These are phyloP conservation scores for Fraxinus americana DNA, from an alignment of 257 asterid species.

Conservation along the genomic window DNA sequence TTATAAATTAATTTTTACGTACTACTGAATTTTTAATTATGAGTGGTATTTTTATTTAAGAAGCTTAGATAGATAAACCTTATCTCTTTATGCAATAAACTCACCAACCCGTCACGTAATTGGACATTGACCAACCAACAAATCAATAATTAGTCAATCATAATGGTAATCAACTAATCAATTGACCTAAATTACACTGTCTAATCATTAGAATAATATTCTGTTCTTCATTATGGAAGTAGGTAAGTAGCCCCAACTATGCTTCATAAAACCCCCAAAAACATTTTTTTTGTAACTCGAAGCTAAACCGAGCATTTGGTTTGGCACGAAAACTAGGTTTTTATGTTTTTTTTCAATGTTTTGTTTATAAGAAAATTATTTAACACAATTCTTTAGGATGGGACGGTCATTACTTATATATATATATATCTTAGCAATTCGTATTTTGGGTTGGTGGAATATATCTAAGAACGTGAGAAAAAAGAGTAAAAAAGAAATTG, in stretches of 20 bases:
- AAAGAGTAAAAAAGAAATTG: too few species aligned
- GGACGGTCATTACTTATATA: too few species aligned
- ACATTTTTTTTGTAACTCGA: background rate
- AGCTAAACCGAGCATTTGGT: background rate
- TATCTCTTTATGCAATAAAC: background rate
- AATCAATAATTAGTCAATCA: constrained; percentile 17
- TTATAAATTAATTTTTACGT: too few species aligned
- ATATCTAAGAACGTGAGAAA: too few species aligned
- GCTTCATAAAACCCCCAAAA: background rate
- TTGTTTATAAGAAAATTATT: constrained; percentile 13
- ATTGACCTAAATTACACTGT: background rate
- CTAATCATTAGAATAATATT: constrained; percentile 15
- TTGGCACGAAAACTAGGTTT: constrained; percentile 4
- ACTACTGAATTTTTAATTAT: too few species aligned
- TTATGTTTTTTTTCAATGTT: background rate
- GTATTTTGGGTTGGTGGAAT: too few species aligned
- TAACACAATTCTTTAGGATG: too few species aligned
- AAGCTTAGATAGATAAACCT: background rate
- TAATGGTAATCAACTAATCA: background rate
- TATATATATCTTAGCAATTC: too few species aligned
- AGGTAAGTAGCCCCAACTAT: background rate
- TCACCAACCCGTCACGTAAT: background rate
- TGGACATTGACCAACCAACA: constrained; percentile 36
- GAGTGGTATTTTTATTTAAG: too few species aligned
- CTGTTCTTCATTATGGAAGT: background rate